Conservation (phyloP, 1,284 basidiomycete genomes). For the Fomes fomentarius region DNA sequence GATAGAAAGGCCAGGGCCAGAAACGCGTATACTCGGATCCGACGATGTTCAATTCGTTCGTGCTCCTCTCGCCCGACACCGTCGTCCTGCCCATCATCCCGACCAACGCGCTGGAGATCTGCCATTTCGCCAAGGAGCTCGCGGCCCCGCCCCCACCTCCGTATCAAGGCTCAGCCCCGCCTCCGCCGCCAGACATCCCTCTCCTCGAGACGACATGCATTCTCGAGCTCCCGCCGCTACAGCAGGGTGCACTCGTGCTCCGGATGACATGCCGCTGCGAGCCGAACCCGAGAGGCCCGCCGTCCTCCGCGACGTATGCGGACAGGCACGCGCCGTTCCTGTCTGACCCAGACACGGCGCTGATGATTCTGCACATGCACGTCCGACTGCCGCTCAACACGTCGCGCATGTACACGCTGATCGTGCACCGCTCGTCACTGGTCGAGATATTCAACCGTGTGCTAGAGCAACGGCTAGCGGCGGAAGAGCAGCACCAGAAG, state of each 20-base stretch:
- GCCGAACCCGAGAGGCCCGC: constrained; percentile 43
- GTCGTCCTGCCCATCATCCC: constrained; percentile 46
- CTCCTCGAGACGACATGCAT: constrained; percentile 21
- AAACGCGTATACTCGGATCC: constrained; percentile 18
- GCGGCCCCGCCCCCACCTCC: constrained; percentile 6
- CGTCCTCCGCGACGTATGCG: constrained; percentile 1
- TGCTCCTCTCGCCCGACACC: constrained; percentile 43
- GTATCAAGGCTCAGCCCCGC: not conserved
- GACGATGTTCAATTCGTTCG: constrained; percentile 26
- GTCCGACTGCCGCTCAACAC: constrained; percentile 11
- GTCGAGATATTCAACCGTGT: constrained; percentile 19
- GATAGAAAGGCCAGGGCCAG: constrained; percentile 10
- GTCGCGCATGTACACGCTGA: constrained; percentile 37
- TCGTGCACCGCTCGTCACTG: constrained; percentile 43
- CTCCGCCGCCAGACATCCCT: constrained; percentile 1
- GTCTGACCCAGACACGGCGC: constrained; percentile 37
- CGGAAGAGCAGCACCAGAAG: not conserved
- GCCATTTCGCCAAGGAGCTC: constrained; percentile 34
- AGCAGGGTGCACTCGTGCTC: constrained; percentile 28
- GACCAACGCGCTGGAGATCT: constrained; percentile 41
- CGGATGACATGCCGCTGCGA: constrained; percentile 46
- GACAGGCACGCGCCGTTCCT: constrained; percentile 31
- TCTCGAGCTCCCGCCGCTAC: constrained; percentile 40
- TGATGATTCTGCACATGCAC: constrained; percentile 44
- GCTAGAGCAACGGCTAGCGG: not conserved